Evolutionary conservation across 192 early-diverging fungal species (phyloP).

Genomic region (Coemansia sp.): DNA sequence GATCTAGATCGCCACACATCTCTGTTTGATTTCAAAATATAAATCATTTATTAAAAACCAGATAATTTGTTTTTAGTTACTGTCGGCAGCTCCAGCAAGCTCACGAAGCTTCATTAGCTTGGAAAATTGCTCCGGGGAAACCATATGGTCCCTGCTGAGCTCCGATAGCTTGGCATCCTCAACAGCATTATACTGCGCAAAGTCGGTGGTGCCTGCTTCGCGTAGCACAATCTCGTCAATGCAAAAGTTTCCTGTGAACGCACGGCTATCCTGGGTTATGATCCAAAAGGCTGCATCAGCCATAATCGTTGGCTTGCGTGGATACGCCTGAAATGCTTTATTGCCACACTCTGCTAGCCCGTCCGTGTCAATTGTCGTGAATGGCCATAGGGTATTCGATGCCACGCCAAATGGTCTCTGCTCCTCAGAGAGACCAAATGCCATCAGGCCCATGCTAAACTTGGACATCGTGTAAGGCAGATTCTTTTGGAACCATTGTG

Average conservation of each 20-base stretch:
- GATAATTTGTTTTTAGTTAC: not conserved
- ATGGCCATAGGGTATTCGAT: constrained; percentile 72
- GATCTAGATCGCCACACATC: too few relatives aligned
- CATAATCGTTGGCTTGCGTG: constrained; percentile 63
- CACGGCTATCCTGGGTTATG: constrained; percentile 56
- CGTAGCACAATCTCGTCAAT: constrained; percentile 75
- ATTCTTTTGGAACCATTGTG: constrained; percentile 64
- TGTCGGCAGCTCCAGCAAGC: not conserved
- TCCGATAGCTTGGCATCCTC: constrained; percentile 20
- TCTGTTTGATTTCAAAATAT: too few relatives aligned
- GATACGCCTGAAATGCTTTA: constrained; percentile 27
- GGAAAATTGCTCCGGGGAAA: constrained; percentile 28
- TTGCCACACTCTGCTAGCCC: constrained; percentile 57
- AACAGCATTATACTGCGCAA: constrained; percentile 47
- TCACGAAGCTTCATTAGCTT: constrained; percentile 21
- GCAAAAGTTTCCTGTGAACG: constrained; percentile 66
- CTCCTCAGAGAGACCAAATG: constrained; percentile 71
- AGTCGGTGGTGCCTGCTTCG: constrained; percentile 64
- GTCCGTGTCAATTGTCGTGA: constrained; percentile 69
- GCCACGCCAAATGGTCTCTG: constrained; percentile 64
- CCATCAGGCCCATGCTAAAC: constrained; percentile 69
- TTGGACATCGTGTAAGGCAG: constrained; percentile 64
- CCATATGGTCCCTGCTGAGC: constrained; percentile 43
- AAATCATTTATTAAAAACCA: too few relatives aligned
- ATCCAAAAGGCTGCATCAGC: constrained; percentile 73